A percentile compares a stretch with the other conserved stretches of the same genome.
These are phyloP conservation scores for Caryopteris hybrid DNA, from an alignment of 305 asterid genomes.

Conservation along the genomic window DNA sequence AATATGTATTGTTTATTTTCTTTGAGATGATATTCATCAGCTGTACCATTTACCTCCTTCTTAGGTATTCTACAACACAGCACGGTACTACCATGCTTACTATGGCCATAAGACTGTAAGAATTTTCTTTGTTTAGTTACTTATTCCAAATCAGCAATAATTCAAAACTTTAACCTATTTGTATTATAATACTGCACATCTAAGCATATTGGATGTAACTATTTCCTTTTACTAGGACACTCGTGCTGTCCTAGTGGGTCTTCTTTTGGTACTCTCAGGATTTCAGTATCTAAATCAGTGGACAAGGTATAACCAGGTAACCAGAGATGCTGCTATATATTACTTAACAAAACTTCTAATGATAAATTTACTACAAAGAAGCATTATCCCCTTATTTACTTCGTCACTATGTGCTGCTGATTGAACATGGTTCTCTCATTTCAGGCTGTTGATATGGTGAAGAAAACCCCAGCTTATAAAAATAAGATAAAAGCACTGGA, in stretches of 20 bases:
- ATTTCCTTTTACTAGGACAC: conserved; percentile 59
- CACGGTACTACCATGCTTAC: conserved; percentile 90
- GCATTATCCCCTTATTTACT: background rate
- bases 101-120: conserved; percentile 95
- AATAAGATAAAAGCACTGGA: conserved; percentile 92
- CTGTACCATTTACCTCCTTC: conserved; percentile 17
- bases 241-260: conserved; percentile 93
- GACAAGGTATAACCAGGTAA: conserved; percentile 96
- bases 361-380: conserved; percentile 8
- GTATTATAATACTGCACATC: conserved; percentile 2
- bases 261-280: conserved; percentile 81
- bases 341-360: background rate
- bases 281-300: conserved; percentile 92
- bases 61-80: conserved; percentile 88
- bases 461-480: conserved; percentile 89
- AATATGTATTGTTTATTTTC: background rate
- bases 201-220: conserved; percentile 9
- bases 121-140: too few relatives aligned
- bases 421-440: conserved; percentile 21
- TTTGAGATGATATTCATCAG: conserved; percentile 5
- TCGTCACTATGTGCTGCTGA: conserved; percentile 16
- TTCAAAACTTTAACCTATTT: background rate
- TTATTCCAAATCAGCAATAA: background rate
- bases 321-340: conserved; percentile 12
- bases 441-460: conserved; percentile 96